Evolutionary conservation across 2,329 filamentous ascomycete genomes (phyloP).

Genomic region (Fusarium xylarioides): DNA sequence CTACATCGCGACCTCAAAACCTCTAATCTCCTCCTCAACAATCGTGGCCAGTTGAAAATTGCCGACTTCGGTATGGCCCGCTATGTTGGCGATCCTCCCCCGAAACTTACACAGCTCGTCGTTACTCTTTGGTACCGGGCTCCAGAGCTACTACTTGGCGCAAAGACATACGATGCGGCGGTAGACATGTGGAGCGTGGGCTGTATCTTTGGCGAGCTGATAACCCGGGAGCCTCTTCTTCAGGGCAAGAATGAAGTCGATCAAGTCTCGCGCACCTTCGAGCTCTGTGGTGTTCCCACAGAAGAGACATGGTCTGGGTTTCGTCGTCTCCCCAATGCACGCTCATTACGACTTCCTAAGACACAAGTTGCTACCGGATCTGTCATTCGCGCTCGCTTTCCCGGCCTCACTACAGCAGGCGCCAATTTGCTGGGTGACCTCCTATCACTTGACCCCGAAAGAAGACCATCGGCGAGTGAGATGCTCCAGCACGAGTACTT

Average conservation of each 20-base stretch:
- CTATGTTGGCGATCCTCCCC: slow-evolving; percentile 81
- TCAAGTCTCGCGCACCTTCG: slow-evolving; percentile 87
- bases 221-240: slow-evolving; percentile 83
- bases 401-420: slow-evolving; percentile 80
- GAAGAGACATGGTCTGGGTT: slow-evolving; percentile 87
- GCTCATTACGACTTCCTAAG: slow-evolving; percentile 75
- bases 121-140: slow-evolving; percentile 97
- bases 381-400: slow-evolving; percentile 79
- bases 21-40: slow-evolving; percentile 93
- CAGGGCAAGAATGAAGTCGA: slow-evolving; percentile 94
- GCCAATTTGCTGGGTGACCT: slow-evolving; percentile 73
- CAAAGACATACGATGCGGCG: slow-evolving; percentile 75
- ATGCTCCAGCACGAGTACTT: slow-evolving; percentile 88
- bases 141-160: slow-evolving; percentile 87
- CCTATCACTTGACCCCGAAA: slow-evolving; percentile 77
- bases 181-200: slow-evolving; percentile 97
- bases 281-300: slow-evolving; percentile 85
- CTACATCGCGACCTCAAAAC: slow-evolving; percentile 94
- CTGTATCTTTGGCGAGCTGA: slow-evolving; percentile 92
- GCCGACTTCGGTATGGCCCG: slow-evolving; percentile 99
- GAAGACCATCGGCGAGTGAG: slow-evolving; percentile 75
- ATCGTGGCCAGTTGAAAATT: slow-evolving; percentile 92
- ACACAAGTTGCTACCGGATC: slow-evolving; percentile 54
- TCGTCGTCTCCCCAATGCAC: slow-evolving; percentile 85
- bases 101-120: slow-evolving; percentile 87